Evolutionary conservation across 345 rosid genomes (phyloP).

Genomic region (Aquilaria malaccensis): DNA sequence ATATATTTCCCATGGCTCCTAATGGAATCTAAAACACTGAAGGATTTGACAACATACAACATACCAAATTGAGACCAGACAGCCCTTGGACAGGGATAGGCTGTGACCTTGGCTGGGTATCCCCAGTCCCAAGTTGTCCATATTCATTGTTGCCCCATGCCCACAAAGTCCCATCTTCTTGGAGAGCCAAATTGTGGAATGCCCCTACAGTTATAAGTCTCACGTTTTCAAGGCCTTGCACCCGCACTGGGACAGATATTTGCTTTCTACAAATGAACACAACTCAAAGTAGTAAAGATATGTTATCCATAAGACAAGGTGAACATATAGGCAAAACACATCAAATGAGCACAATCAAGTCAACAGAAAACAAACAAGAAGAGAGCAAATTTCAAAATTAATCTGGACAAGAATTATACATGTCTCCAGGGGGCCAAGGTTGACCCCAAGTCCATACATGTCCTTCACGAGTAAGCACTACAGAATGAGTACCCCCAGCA

Average conservation of each 20-base stretch:
- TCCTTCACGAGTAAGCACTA: conserved; percentile 89
- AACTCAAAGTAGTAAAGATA: background rate
- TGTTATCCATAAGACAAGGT: background rate
- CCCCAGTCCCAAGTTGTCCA: conserved; percentile 99
- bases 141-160: conserved; percentile 99
- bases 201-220: conserved; percentile 93
- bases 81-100: conserved; percentile 92
- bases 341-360: background rate
- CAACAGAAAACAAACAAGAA: background rate
- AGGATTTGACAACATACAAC: conserved; percentile 16
- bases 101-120: conserved; percentile 97
- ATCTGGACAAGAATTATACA: conserved; percentile 34
- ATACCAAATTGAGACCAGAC: conserved; percentile 71
- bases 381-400: conserved; percentile 1
- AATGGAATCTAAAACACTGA: conserved; percentile 1
- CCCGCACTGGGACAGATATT: conserved; percentile 92
- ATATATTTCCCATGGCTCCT: background rate
- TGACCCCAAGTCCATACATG: conserved; percentile 99
- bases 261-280: conserved; percentile 59
- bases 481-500: conserved; percentile 99
- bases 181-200: conserved; percentile 94
- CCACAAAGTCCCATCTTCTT: conserved; percentile 91
- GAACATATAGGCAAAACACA: conserved; percentile 2
- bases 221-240: conserved; percentile 94
- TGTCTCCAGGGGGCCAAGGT: conserved; percentile 99